phyloP scores from a whole-genome alignment of 73 alveolate species.

The Diophrys appendiculata region DNA sequence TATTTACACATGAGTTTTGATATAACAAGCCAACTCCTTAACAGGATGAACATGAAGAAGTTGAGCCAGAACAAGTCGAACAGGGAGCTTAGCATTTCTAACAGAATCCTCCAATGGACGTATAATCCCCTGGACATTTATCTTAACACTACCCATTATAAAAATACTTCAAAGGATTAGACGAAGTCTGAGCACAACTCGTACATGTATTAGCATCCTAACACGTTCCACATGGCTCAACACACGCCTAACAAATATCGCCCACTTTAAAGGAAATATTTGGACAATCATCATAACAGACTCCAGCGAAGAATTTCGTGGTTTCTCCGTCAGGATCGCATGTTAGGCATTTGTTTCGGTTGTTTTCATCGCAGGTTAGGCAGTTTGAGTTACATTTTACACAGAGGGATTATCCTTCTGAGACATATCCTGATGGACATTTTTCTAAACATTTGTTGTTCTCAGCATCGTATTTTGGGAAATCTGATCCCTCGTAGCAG shows the following conservation, averaged over 20 bases:
- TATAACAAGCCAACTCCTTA: background rate
- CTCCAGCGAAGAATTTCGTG: background rate
- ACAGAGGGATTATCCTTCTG: background rate
- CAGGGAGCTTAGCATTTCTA: conserved; percentile 46
- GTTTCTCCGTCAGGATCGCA: conserved; percentile 2
- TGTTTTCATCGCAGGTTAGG: background rate
- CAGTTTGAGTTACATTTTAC: conserved; percentile 16
- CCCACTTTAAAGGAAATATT: background rate
- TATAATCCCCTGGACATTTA: conserved; percentile 33
- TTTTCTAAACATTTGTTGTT: background rate
- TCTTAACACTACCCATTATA: background rate
- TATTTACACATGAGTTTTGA: conserved; percentile 30
- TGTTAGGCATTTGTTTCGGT: background rate
- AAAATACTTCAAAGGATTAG: background rate
- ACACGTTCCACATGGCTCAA: conserved; percentile 25
- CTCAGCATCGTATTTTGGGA: conserved; percentile 1
- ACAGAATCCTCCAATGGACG: conserved; percentile 36
- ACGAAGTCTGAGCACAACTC: background rate
- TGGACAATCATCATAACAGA: conserved; percentile 4
- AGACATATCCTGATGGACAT: background rate
- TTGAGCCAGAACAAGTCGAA: conserved; percentile 36
- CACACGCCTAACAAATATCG: conserved; percentile 7
- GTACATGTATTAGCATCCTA: background rate
- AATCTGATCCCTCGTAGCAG: background rate
- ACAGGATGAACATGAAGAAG: conserved; percentile 47